A percentile compares a stretch with the other conserved stretches of the same genome.
Conservation (phyloP, 1,139 yeast species). For the Blastobotrys ciferrii region DNA sequence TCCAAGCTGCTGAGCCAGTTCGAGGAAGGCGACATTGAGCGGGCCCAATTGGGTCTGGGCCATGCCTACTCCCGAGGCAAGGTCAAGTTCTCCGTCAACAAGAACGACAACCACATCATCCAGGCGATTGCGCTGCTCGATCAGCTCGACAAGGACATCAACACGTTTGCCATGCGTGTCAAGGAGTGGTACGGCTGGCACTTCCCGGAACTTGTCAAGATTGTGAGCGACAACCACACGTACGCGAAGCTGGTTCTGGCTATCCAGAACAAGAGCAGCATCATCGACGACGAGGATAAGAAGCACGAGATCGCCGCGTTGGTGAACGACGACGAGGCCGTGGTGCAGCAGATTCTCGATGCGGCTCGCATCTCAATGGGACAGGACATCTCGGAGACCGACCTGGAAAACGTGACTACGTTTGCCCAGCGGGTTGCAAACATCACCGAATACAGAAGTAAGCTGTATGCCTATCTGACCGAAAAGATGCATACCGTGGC, state of each 20-base stretch:
- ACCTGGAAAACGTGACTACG: constrained; percentile 83
- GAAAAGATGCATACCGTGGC: constrained; percentile 98
- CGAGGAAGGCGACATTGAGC: constrained; percentile 92
- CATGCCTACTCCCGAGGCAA: constrained; percentile 99
- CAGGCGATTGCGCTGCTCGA: constrained; percentile 97
- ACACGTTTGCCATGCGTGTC: constrained; percentile 94
- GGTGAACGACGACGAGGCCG: constrained; percentile 87
- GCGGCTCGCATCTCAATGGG: constrained; percentile 98
- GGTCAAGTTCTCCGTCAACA: constrained; percentile 97
- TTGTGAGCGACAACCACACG: constrained; percentile 86
- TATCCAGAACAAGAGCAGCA: constrained; percentile 83
- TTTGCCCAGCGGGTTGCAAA: constrained; percentile 95
- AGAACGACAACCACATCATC: constrained; percentile 97
- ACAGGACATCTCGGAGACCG: constrained; percentile 92
- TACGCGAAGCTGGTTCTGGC: constrained; percentile 80
- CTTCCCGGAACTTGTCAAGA: constrained; percentile 97
- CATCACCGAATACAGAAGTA: constrained; percentile 88
- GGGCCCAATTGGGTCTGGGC: constrained; percentile 98
- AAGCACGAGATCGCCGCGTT: constrained; percentile 86
- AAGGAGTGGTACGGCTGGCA: constrained; percentile 99
- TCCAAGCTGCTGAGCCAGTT: constrained; percentile 85
- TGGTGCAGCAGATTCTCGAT: constrained; percentile 88
- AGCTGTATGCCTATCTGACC: constrained; percentile 79
- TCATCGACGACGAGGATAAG: constrained; percentile 72
- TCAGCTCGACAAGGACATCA: constrained; percentile 94